These are phyloP conservation scores for Bacidia rubella DNA, from an alignment of 495 filamentous ascomycete species.

Conservation along the genomic window DNA sequence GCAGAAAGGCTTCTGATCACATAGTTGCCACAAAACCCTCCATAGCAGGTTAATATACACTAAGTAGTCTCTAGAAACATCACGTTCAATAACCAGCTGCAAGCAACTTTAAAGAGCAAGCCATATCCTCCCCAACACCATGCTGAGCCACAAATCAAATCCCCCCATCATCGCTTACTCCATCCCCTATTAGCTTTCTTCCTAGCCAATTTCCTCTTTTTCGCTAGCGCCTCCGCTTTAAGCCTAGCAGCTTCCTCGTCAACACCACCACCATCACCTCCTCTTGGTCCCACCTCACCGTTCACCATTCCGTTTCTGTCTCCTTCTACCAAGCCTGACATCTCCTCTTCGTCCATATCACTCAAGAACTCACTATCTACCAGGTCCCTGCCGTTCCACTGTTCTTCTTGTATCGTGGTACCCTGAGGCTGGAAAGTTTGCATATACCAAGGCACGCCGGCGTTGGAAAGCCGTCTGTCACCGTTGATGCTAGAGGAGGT, in stretches of 20 bases:
- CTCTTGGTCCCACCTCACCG: background rate
- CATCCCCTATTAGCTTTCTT: constrained; percentile 10
- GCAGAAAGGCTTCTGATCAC: too few relatives aligned
- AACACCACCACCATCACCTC: constrained; percentile 15
- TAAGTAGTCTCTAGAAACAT: too few relatives aligned
- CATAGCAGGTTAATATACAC: too few relatives aligned
- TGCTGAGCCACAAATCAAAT: background rate
- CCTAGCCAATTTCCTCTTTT: constrained; percentile 5
- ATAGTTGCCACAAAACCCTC: too few relatives aligned
- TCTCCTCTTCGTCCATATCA: constrained; percentile 76
- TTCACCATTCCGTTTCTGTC: constrained; percentile 1
- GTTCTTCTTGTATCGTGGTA: constrained; percentile 61
- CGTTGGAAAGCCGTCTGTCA: constrained; percentile 28
- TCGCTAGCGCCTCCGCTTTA: constrained; percentile 4
- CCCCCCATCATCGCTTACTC: background rate
- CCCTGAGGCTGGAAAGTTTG: constrained; percentile 66
- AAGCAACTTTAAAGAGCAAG: background rate
- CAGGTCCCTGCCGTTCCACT: constrained; percentile 63
- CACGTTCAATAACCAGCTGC: too few relatives aligned
- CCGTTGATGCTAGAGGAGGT: constrained; percentile 22
- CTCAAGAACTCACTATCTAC: constrained; percentile 77
- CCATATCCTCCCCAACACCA: background rate
- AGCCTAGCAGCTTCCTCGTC: constrained; percentile 2
- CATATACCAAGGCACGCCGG: constrained; percentile 83
- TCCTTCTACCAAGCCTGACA: constrained; percentile 48